These are phyloP conservation scores for Nicotiana tomentosiformis DNA, from an alignment of 257 asterid species.

Conservation along the genomic window DNA sequence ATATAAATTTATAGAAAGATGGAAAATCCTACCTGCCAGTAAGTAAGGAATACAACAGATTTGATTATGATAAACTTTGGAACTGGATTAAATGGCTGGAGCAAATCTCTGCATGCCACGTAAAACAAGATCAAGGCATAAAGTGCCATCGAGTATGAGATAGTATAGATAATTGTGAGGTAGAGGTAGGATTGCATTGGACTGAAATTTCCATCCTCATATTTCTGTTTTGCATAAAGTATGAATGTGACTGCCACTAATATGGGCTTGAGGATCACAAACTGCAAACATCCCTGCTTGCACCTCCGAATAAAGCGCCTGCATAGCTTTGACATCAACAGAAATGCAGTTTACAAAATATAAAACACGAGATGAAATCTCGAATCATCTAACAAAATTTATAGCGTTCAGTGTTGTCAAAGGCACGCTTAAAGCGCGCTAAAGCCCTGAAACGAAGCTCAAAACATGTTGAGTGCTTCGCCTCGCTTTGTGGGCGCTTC, in stretches of 20 bases:
- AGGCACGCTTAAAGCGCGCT: too few relatives aligned
- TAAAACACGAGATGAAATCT: not conserved
- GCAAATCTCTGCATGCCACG: constrained; percentile 90
- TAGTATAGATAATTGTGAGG: constrained; percentile 86
- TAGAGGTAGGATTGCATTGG: constrained; percentile 88
- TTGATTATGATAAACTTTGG: constrained; percentile 93
- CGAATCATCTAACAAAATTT: too few relatives aligned
- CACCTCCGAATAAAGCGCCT: constrained; percentile 97
- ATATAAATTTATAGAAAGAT: too few relatives aligned
- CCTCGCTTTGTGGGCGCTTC: too few relatives aligned
- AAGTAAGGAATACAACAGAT: constrained; percentile 91
- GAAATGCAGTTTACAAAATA: not conserved
- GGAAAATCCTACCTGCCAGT: constrained; percentile 72
- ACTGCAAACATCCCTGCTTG: constrained; percentile 97
- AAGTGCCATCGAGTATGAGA: constrained; percentile 91
- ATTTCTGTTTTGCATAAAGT: constrained; percentile 83
- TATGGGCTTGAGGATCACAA: constrained; percentile 92
- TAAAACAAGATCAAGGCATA: constrained; percentile 89
- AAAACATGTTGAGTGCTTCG: too few relatives aligned
- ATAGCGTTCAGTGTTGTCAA: too few relatives aligned
- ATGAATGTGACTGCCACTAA: constrained; percentile 69
- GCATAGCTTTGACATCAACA: constrained; percentile 24
- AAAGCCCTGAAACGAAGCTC: too few relatives aligned
- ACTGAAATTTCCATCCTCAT: constrained; percentile 87
- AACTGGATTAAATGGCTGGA: constrained; percentile 95